Base-by-base conservation (phyloP, 2,329 filamentous ascomycete species). In the Aureobasidium sp. region DNA sequence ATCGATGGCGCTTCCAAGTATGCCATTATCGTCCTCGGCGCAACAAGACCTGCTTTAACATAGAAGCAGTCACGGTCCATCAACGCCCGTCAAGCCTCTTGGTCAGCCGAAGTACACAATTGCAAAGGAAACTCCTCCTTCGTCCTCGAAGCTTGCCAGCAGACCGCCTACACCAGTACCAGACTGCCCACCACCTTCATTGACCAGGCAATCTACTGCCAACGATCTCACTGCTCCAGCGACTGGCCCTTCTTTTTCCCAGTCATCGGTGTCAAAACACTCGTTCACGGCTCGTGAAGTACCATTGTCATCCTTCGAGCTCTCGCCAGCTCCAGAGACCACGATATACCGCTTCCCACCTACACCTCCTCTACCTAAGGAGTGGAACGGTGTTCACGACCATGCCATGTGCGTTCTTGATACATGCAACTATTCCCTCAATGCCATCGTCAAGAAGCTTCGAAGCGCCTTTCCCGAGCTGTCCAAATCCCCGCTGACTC, bases 351-450 rank as follows among this genome's bases (percentile, higher is more conserved):
- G 53, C 34, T 32, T 63, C 10, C 62, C 46, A 5, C 44, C 53
- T 13, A 68, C 67, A 2, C 70, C 69, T 27, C 67, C 69, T 0
- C 63, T 75, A 1, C 72, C 73, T 9, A 46, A 58, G 9, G 56
- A 52, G 51, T 75, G 73, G 72, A 66, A 42, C 4, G 27, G 59
- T 2, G 58, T 68, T n/a, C 70, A 73, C 57, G 73, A 75, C 63
- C 67, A 67, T 47, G 69, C 68, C 13, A 72, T 74, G 60, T 74
- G 73, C 64, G 65, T 71, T 23, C 69, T 74, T 10, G 73, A 75
- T 57, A 68, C 66, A 10, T 62, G 67, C 37, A 66, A 67, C 60
- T 73, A 70, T 62, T 62, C 66, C 4, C 66, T 68, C n/a, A 36
- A 62, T 3, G 63, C 61, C n/a, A 73, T 72, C 36, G 67, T 73